Evolutionary conservation across 2,329 filamentous ascomycete species (phyloP), one percentile per base, ranked within the genome.

Genomic region (Diaporthe helianthi): DNA sequence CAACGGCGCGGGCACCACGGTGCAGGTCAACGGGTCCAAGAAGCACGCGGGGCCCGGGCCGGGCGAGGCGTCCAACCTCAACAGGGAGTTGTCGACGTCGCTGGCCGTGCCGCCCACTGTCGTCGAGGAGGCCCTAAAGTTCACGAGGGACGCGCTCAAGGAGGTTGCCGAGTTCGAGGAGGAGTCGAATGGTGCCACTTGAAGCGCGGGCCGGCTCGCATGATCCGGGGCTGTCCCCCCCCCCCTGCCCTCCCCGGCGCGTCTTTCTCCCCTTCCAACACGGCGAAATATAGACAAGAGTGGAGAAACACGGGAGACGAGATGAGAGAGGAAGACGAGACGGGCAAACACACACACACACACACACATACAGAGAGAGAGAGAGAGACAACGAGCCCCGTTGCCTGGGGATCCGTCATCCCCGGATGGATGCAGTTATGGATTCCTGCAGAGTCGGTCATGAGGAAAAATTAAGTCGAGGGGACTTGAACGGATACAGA

Each of bases 101-200:
- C 82, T 90, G 17, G 89, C 88, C 38, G 77, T 91, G 51, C 89
- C 90, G 15, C 82, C 84, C 67, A 76, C 81, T 2, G 87, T 90
- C n/a, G 79, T 91, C 17, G 86, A 90, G 31, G 87, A 91, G 73
- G 87, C 88, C 5, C 80, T 90, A n/a, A 84, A 83, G 72, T 81
- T 87, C 38, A 88, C 88, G 33, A 82, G 85, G 69, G 87, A 90
- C 73, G 85, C 84, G 72, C 79, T 91, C 51, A 87, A 89, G 72
- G 76, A 80, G 46, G 81, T 88, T 15, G 80, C 80, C 65, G 79
- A 81, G 72, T 75, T 84, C 54, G 80, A 82, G 44, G 70, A 69
- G 49, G 74, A 76, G 67, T 61, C 58, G 4, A 74, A 70, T 47
- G 69, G 71, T 29, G 55, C 69, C 2, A 54, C 72, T 4, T 73